Evolutionary conservation across 768 basidiomycete genomes (phyloP).

Genomic region (Kwoniella dendrophila): DNA sequence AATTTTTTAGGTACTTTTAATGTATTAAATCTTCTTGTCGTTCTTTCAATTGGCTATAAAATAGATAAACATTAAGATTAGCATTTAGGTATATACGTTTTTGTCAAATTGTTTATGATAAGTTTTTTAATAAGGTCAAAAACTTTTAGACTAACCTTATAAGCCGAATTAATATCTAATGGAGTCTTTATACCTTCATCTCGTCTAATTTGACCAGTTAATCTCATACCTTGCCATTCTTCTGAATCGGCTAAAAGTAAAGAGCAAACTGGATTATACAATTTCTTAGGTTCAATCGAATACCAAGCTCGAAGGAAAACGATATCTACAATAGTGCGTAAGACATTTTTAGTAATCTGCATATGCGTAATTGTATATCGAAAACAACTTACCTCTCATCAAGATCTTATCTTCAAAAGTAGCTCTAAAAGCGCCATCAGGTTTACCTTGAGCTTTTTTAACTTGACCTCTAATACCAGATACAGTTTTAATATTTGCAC

Average conservation of each 20-base stretch:
- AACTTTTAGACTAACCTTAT: slow-evolving; percentile 62
- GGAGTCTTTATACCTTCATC: slow-evolving; percentile 84
- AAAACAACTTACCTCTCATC: slow-evolving; percentile 74
- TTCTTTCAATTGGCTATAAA: slow-evolving; percentile 67
- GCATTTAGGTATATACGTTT: neutral
- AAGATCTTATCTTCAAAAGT: slow-evolving; percentile 98
- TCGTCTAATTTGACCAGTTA: slow-evolving; percentile 89
- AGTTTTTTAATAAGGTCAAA: neutral
- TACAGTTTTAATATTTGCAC: slow-evolving; percentile 92
- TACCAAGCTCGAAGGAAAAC: slow-evolving; percentile 97
- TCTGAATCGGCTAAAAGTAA: slow-evolving; percentile 78
- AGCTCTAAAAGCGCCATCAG: slow-evolving; percentile 91
- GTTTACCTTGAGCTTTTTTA: slow-evolving; percentile 92
- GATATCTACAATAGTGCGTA: slow-evolving; percentile 65
- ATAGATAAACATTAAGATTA: neutral
- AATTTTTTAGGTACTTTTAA: slow-evolving; percentile 84
- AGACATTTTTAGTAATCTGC: neutral
- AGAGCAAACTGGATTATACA: slow-evolving; percentile 95
- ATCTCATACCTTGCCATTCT: slow-evolving; percentile 90
- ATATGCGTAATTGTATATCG: neutral
- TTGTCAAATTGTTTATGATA: neutral
- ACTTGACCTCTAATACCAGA: slow-evolving; percentile 95
- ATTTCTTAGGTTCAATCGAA: slow-evolving; percentile 88
- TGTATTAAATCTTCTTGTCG: slow-evolving; percentile 83
- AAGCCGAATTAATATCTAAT: slow-evolving; percentile 76